These are phyloP conservation scores for Hyaloscypha variabilis DNA, from an alignment of 495 filamentous ascomycete genomes.

Conservation along the genomic window DNA sequence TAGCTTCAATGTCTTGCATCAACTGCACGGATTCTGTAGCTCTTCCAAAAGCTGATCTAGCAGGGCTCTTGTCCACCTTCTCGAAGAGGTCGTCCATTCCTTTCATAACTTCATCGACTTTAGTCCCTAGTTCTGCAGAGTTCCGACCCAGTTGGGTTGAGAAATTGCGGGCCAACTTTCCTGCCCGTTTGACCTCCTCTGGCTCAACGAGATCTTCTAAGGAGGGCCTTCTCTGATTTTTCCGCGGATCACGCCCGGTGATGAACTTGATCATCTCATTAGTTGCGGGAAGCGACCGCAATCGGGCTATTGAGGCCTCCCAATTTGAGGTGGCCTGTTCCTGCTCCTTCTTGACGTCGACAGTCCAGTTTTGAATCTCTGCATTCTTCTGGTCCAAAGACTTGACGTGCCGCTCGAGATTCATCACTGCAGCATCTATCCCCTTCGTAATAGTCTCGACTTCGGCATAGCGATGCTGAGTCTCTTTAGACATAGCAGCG, in stretches of 20 bases:
- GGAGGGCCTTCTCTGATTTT: constrained; percentile 49
- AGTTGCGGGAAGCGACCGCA: constrained; percentile 61
- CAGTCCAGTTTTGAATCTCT: constrained; percentile 73
- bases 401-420: constrained; percentile 77
- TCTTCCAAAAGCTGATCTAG: constrained; percentile 40
- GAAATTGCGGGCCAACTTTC: constrained; percentile 46
- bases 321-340: constrained; percentile 63
- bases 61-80: constrained; percentile 44
- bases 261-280: constrained; percentile 55
- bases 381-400: constrained; percentile 71
- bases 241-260: constrained; percentile 46
- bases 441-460: constrained; percentile 72
- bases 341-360: constrained; percentile 72
- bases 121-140: constrained; percentile 49
- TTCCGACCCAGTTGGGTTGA: constrained; percentile 48
- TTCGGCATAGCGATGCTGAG: constrained; percentile 57
- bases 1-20: constrained; percentile 81
- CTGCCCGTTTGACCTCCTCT: constrained; percentile 67
- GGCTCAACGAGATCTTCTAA: constrained; percentile 75
- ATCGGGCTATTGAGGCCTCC: constrained; percentile 65
- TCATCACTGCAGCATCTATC: constrained; percentile 76
- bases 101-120: constrained; percentile 45
- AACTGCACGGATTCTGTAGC: constrained; percentile 52
- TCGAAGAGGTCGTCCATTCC: constrained; percentile 52
- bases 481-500: constrained; percentile 53